These are phyloP conservation scores for Calophaca sinica DNA, from an alignment of 306 rosid genomes.

Conservation along the genomic window DNA sequence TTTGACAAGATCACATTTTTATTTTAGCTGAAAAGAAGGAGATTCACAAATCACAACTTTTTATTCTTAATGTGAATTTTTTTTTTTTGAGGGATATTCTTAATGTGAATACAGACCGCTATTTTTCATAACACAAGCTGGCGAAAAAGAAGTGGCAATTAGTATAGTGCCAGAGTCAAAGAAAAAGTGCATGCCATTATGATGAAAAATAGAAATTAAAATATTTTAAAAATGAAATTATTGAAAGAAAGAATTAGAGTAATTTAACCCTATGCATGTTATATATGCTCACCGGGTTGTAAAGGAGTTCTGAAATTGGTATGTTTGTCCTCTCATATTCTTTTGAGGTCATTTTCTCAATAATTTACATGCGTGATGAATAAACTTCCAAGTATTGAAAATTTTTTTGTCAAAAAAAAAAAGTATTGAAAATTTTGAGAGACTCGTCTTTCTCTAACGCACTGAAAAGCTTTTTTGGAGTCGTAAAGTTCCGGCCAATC, in stretches of 20 bases:
- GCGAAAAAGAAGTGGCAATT: constrained; percentile 19
- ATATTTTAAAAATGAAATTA: neutral
- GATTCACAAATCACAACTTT: no score
- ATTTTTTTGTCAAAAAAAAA: neutral
- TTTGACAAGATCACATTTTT: no score
- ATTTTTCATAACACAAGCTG: constrained; percentile 21
- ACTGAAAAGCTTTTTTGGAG: neutral
- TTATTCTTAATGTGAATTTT: neutral
- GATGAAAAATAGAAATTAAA: neutral
- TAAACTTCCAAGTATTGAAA: neutral
- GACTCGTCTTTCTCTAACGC: neutral
- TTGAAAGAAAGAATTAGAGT: neutral
- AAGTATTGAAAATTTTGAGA: neutral
- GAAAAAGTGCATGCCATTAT: constrained; percentile 5
- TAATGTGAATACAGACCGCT: neutral
- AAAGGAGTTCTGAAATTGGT: constrained; percentile 14
- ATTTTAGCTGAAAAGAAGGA: no score
- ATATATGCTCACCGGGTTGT: neutral
- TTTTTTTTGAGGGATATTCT: no score
- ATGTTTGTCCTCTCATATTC: constrained; percentile 6
- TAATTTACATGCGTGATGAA: constrained; percentile 22
- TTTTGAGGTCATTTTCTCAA: constrained; percentile 39
- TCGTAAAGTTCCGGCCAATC: constrained; percentile 29
- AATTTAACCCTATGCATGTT: constrained; percentile 7
- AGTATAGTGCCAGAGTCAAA: neutral